Conservation (phyloP, 495 filamentous ascomycete species). For the Sordaria brevicollis region DNA sequence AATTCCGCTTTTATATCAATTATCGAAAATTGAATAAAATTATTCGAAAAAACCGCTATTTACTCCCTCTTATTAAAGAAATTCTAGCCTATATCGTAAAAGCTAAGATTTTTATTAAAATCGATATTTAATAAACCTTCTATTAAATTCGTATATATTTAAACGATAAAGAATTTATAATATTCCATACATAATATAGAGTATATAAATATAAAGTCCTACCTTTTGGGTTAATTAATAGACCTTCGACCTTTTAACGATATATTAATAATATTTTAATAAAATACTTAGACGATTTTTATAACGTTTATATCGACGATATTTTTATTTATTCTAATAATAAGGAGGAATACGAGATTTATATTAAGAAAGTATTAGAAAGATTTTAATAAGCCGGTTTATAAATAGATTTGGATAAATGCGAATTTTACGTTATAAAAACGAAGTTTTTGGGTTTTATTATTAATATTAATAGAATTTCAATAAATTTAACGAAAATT, state of each 20-base stretch:
- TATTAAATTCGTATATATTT: constrained; percentile 13
- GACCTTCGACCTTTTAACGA: constrained; percentile 15
- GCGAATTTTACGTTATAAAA: constrained; percentile 17
- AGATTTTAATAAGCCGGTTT: constrained; percentile 7
- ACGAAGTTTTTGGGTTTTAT: no score
- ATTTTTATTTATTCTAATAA: neutral
- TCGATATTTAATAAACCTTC: constrained; percentile 25
- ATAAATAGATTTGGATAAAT: no score
- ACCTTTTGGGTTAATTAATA: constrained; percentile 23
- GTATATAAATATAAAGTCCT: constrained; percentile 23
- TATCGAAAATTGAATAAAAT: constrained; percentile 33
- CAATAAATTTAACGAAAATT: neutral
- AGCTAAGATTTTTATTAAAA: constrained; percentile 32
- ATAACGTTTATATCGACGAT: neutral
- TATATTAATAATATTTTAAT: constrained; percentile 22
- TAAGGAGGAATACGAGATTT: neutral
- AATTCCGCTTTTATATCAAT: constrained; percentile 33
- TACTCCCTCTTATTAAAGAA: constrained; percentile 36
- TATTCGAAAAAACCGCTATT: constrained; percentile 33
- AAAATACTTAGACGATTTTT: constrained; percentile 19
- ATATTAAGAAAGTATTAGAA: constrained; percentile 5
- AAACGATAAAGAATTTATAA: constrained; percentile 19
- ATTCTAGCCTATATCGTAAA: constrained; percentile 17
- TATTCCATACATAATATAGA: constrained; percentile 20
- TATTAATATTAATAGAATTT: constrained; percentile 7